These are phyloP conservation scores for Wickerhamiella lipophila DNA, from an alignment of 805 yeast genomes.

Conservation along the genomic window DNA sequence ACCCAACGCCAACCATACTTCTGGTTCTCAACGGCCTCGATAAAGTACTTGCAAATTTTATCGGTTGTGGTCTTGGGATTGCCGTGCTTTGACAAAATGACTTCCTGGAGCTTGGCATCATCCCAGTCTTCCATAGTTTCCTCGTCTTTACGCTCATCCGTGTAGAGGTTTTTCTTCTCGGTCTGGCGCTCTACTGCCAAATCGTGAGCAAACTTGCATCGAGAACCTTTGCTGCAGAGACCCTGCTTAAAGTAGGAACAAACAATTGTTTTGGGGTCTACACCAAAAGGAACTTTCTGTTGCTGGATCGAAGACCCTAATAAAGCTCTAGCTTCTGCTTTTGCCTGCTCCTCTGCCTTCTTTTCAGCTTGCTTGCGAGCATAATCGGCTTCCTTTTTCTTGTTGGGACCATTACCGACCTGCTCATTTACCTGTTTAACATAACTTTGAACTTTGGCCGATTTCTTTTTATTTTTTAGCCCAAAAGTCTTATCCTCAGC, in stretches of 20 bases:
- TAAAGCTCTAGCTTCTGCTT: slow-evolving; percentile 70
- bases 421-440: slow-evolving; percentile 59
- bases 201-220: slow-evolving; percentile 91
- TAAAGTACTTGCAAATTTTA: slow-evolving; percentile 82
- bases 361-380: slow-evolving; percentile 61
- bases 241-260: slow-evolving; percentile 86
- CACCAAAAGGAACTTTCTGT: slow-evolving; percentile 91
- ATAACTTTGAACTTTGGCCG: slow-evolving; percentile 71
- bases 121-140: slow-evolving; percentile 97
- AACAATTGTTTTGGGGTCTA: slow-evolving; percentile 86
- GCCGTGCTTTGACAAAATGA: slow-evolving; percentile 84
- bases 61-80: slow-evolving; percentile 84
- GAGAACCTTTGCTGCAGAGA: slow-evolving; percentile 48
- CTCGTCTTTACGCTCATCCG: slow-evolving; percentile 58
- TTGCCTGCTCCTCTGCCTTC: slow-evolving; percentile 83
- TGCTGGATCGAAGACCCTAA: slow-evolving; percentile 51
- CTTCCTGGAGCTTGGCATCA: slow-evolving; percentile 82
- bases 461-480: slow-evolving; percentile 85
- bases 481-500: slow-evolving; percentile 88
- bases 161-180: slow-evolving; percentile 80
- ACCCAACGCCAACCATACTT: slow-evolving; percentile 99
- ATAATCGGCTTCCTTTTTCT: slow-evolving; percentile 63
- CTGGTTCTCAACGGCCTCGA: slow-evolving; percentile 93
- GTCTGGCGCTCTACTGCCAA: slow-evolving; percentile 73
- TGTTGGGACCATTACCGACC: slow-evolving; percentile 41